Base-by-base conservation (phyloP, 2,329 filamentous ascomycete genomes). In the Teratosphaeria destructans region DNA sequence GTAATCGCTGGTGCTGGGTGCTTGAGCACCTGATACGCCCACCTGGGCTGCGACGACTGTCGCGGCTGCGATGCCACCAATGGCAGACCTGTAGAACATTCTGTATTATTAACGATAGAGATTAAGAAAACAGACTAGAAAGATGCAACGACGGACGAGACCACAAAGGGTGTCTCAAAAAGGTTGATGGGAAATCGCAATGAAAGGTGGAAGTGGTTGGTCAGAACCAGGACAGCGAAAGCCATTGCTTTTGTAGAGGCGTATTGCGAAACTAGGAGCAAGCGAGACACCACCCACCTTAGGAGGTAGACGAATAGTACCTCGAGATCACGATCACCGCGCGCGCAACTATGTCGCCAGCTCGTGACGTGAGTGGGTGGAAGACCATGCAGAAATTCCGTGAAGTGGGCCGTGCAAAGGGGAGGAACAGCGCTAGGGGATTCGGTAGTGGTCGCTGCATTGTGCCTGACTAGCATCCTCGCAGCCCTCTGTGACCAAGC, bases 1-100 rank as follows among this genome's bases (percentile, higher is more conserved):
- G 61, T 64, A 71, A 58, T 66, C 61, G 56, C 58, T 62, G 55
- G 64, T 58, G 59, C 57, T 63, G 34, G 67, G 66, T 29, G 65
- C 59, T 57, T 63, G 61, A 10, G 67, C 67, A 8, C 61, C 58
- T 23, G 60, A 59, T 8, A 68, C 59, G 23, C 59, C 59, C 32
- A 64, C 63, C n/a, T 61, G 57, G 43, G 62, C 63, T 54, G 63
- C 54, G 49, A 60, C 55, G 35, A 59, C 6, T 19, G 58, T 54
- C 23, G 60, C 52, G 26, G 56, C 54, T 14, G 57, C 57, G 37
- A 63, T 32, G 57, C 52, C 55, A 19, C 29, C 56, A 27, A 32
- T 34, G 23, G 55, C 35, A 34, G 56, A 47, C 5, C 6, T 14
- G 39, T 29, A 34, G 12, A 29, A 8, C 55, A 57, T 57, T 54